Conservation (phyloP, 345 rosid species). For the Citrus hindsii region DNA sequence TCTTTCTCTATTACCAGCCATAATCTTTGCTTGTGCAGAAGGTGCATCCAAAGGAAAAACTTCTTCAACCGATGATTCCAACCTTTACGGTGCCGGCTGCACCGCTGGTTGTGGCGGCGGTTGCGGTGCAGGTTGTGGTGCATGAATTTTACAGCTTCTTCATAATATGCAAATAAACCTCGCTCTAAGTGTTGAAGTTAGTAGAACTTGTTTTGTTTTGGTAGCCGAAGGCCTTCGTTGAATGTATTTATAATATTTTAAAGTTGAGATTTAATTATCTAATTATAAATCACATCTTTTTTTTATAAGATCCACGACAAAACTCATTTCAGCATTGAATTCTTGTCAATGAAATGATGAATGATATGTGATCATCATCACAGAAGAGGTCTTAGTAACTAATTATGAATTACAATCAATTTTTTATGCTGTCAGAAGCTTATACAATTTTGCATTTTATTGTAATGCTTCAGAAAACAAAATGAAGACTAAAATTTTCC, state of each 20-base stretch:
- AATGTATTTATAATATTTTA: too few relatives aligned
- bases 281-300: too few relatives aligned
- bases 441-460: too few relatives aligned
- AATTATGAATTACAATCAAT: neutral
- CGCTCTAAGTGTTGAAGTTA: neutral
- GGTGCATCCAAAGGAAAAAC: conserved; percentile 37
- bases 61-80: conserved; percentile 22
- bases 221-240: neutral
- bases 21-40: conserved; percentile 51
- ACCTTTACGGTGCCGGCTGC: conserved; percentile 36
- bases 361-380: neutral
- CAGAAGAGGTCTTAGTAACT: too few relatives aligned
- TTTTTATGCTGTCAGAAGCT: too few relatives aligned
- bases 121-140: conserved; percentile 52
- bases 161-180: neutral
- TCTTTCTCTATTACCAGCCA: conserved; percentile 42
- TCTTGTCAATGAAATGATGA: too few relatives aligned
- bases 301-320: too few relatives aligned
- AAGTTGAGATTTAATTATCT: too few relatives aligned
- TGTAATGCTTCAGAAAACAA: neutral
- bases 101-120: conserved; percentile 41
- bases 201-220: neutral
- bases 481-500: neutral
- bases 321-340: too few relatives aligned
- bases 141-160: conserved; percentile 9